Evolutionary conservation across 768 basidiomycete genomes (phyloP), one percentile per base, ranked within the genome.

Genomic region (Naganishia vaughanmartiniae): DNA sequence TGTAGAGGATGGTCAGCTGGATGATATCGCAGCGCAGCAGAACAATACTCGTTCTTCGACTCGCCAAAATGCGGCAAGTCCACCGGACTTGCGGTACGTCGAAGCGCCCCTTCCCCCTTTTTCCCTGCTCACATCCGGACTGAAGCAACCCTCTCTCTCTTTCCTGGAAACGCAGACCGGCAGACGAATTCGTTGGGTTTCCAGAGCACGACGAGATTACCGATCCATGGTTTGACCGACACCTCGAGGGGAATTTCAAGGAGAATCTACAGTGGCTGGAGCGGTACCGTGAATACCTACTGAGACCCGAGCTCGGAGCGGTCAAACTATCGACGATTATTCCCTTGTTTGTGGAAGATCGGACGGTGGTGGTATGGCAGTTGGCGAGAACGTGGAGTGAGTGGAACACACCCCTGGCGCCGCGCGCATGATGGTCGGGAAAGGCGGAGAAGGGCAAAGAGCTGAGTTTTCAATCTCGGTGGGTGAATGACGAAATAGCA

Each of bases 231-330:
- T 46, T 26, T 6, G 26, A 42, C 6, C 19, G 42, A n/a, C 21
- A 3, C 1, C 39, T 26, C 7, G 26, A 63, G 2, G 24, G 24
- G 2, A 9, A 4, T 12, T 34, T 34, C 2, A 26, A 63, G 26
- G 60, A 63, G 26, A 63, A 63, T 21, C 10, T 63, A n/a, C 24
- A 14, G 2, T 63, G 60, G 60, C 42, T 63, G 60, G 36, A 42
- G 46, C 7, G 7, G 26, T 15, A 63, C 28, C 36, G 60, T 7
- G 42, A 45, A 34, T 63, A 63, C 26, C 17, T 63, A 24, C n/a
- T 63, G 31, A 26, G n/a, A 42, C 39, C 60, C 5, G 39, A 63
- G 19, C 28, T 63, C 15, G 34, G 60, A 1, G 24, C 24, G 42
- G 42, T 42, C 31, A 63, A 42, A 21, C 39, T 14, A 26, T 42